These are phyloP conservation scores for Nothophoma quercina DNA, from an alignment of 2,329 filamentous ascomycete genomes.

Conservation along the genomic window DNA sequence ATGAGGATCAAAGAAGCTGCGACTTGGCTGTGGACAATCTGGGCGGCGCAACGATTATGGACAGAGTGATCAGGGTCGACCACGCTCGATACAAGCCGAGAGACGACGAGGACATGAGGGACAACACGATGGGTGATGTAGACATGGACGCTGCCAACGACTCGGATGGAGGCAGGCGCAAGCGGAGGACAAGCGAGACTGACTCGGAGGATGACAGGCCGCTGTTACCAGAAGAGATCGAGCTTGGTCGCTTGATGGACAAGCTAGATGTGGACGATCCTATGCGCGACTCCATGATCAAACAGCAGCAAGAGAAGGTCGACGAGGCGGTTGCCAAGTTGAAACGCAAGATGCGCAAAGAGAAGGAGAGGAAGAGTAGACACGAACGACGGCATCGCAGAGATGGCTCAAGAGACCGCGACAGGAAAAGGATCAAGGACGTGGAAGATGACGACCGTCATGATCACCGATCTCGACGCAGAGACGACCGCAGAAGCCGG, in stretches of 20 bases:
- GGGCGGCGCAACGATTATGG: slow-evolving; percentile 82
- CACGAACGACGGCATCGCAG: slow-evolving; percentile 35
- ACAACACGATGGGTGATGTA: slow-evolving; percentile 63
- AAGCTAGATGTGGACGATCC: slow-evolving; percentile 95
- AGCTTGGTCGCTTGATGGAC: slow-evolving; percentile 75
- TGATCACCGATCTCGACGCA: slow-evolving; percentile 21
- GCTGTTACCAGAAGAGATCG: slow-evolving; percentile 79
- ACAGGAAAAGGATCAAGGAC: slow-evolving; percentile 33
- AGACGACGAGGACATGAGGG: slow-evolving; percentile 75
- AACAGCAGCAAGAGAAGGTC: slow-evolving; percentile 91
- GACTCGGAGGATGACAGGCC: slow-evolving; percentile 61
- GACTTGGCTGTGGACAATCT: slow-evolving; percentile 97
- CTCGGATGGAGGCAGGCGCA: slow-evolving; percentile 57
- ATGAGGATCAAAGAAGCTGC: slow-evolving; percentile 95
- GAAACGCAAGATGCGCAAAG: slow-evolving; percentile 56
- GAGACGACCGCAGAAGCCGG: slow-evolving; percentile 21
- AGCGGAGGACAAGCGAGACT: slow-evolving; percentile 54
- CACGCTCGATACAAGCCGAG: slow-evolving; percentile 90
- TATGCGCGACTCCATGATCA: slow-evolving; percentile 90
- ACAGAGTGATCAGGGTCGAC: slow-evolving; percentile 83
- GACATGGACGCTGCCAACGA: slow-evolving; percentile 43
- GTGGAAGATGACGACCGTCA: slow-evolving; percentile 19
- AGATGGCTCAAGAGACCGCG: slow-evolving; percentile 33
- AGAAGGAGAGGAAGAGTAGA: slow-evolving; percentile 54
- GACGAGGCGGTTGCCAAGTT: slow-evolving; percentile 70